A percentile compares a stretch with the other conserved stretches of the same genome.
Evolutionary conservation across 2,329 filamentous ascomycete species (phyloP).

Genomic region (Aciculosporium take): DNA sequence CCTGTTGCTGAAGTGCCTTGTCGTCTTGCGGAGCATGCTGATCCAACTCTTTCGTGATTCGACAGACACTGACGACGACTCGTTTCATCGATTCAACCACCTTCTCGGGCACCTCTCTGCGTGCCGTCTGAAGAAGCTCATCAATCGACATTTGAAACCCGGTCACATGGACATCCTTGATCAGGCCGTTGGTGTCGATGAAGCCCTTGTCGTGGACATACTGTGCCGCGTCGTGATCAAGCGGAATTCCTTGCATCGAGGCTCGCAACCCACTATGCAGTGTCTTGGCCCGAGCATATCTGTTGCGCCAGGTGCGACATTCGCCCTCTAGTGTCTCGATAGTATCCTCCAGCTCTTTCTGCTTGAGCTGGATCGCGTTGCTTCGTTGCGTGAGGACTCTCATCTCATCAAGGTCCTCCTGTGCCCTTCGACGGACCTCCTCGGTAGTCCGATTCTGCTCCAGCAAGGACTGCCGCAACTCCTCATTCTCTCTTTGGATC

Average conservation of each 20-base stretch:
- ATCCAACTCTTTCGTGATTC: constrained; percentile 71
- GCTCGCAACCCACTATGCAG: constrained; percentile 71
- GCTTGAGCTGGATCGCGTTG: constrained; percentile 63
- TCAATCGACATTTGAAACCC: constrained; percentile 92
- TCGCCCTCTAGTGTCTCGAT: constrained; percentile 69
- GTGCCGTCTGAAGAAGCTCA: constrained; percentile 67
- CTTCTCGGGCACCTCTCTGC: constrained; percentile 55
- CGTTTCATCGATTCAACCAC: constrained; percentile 78
- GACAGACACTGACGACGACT: constrained; percentile 68
- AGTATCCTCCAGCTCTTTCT: constrained; percentile 61
- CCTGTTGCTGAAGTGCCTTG: constrained; percentile 40
- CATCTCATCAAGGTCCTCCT: constrained; percentile 81
- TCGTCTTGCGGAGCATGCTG: constrained; percentile 40
- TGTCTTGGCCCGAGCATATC: constrained; percentile 78
- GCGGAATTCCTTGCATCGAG: constrained; percentile 59
- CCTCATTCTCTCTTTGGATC: constrained; percentile 53
- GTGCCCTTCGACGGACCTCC: constrained; percentile 72
- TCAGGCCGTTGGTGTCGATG: constrained; percentile 55
- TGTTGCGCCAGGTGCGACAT: constrained; percentile 77
- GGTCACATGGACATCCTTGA: constrained; percentile 86
- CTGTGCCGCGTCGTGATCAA: constrained; percentile 55
- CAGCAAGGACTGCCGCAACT: constrained; percentile 47
- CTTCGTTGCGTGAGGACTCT: constrained; percentile 69
- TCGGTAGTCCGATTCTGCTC: constrained; percentile 75
- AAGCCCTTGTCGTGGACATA: constrained; percentile 54